phyloP scores from a whole-genome alignment of 1,139 yeast species.

The Nakaseomyces kungkrabaensis region DNA sequence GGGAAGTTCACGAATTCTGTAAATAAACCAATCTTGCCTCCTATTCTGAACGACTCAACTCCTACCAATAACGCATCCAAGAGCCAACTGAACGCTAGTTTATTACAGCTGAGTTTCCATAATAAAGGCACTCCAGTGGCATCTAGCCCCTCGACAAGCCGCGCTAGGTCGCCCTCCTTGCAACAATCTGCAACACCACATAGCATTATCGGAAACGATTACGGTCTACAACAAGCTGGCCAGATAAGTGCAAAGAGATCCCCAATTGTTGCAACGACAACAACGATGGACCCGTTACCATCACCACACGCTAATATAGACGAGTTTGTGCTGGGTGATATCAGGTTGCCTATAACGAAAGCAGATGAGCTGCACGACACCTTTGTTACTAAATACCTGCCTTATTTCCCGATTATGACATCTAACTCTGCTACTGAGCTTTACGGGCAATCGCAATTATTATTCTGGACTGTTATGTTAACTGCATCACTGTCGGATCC shows the following conservation, averaged over 20 bases:
- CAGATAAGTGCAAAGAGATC: conserved; percentile 5
- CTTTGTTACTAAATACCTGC: conserved; percentile 58
- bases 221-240: neutral
- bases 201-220: neutral
- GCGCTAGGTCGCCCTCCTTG: conserved; percentile 1
- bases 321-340: conserved; percentile 69
- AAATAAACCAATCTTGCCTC: conserved; percentile 28
- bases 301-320: conserved; percentile 33
- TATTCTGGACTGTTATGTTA: conserved; percentile 85
- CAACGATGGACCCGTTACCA: conserved; percentile 24
- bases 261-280: conserved; percentile 23
- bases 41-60: conserved; percentile 11
- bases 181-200: neutral
- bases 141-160: conserved; percentile 5
- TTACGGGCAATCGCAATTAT: conserved; percentile 69
- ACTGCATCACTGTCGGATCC: conserved; percentile 84
- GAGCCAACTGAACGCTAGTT: conserved; percentile 5
- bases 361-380: conserved; percentile 65
- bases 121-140: conserved; percentile 3
- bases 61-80: conserved; percentile 4
- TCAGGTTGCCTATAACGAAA: conserved; percentile 50
- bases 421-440: conserved; percentile 67
- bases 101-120: neutral
- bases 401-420: conserved; percentile 69
- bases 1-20: conserved; percentile 12